These are phyloP conservation scores for Nematodospora anomalae DNA, from an alignment of 1,139 yeast species.

Conservation along the genomic window DNA sequence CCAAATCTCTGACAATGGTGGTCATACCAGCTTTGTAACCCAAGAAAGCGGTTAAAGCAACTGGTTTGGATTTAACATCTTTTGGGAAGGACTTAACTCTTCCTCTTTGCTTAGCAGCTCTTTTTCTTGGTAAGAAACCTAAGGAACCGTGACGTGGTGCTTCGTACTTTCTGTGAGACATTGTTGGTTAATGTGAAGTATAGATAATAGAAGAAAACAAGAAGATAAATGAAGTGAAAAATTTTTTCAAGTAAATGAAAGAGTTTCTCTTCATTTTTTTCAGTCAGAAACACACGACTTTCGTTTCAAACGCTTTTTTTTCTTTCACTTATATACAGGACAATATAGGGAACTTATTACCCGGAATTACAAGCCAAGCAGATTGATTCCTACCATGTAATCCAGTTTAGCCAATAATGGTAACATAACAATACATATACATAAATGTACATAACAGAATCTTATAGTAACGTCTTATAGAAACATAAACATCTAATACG, in stretches of 20 bases:
- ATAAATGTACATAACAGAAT: too few species aligned
- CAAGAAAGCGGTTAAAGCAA: constrained; percentile 98
- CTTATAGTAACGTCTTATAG: too few species aligned
- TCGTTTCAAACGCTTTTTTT: too few species aligned
- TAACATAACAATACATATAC: too few species aligned
- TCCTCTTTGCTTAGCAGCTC: constrained; percentile 98
- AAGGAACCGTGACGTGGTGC: constrained; percentile 99
- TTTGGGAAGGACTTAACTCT: constrained; percentile 99
- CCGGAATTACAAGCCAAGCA: too few species aligned
- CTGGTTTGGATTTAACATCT: constrained; percentile 98
- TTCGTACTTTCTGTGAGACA: constrained; percentile 99
- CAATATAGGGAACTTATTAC: too few species aligned
- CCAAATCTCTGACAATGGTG: constrained; percentile 99
- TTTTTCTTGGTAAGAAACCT: constrained; percentile 99
- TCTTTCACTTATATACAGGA: constrained; percentile 11
- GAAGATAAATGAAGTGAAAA: constrained; percentile 7
- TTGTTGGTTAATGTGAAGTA: constrained; percentile 30
- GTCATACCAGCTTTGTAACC: constrained; percentile 99
- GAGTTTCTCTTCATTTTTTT: too few species aligned
- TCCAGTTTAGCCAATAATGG: too few species aligned
- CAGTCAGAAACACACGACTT: constrained; percentile 8
- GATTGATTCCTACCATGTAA: too few species aligned
- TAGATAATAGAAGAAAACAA: constrained; percentile 23
- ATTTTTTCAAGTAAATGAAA: constrained; percentile 9
- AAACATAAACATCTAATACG: too few species aligned